Evolutionary conservation across 768 basidiomycete genomes (phyloP), one percentile per base, ranked within the genome.

Genomic region (Fomitopsis pulvina): DNA sequence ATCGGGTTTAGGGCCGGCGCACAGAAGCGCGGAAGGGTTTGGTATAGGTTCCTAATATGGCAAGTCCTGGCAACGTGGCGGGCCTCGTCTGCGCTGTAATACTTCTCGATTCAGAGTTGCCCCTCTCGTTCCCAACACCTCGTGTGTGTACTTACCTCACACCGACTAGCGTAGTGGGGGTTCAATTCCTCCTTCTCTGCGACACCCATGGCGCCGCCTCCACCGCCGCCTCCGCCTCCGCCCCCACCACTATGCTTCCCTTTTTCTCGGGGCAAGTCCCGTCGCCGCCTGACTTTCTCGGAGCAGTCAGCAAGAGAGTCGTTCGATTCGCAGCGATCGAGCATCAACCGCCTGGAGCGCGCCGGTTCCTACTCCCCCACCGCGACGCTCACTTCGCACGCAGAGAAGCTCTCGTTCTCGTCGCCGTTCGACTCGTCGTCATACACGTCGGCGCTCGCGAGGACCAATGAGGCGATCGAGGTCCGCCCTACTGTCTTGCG

Each of bases 341-440:
- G 59, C 48, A 56, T 60, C 48, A 49, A 51, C 41, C 63, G 60
- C 26, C 54, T 61, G n/a, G 56, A 56, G 37, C 56, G 57, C 28
- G 24, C 49, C 34, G 48, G 32, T 54, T 57, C 56, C 11, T 67
- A 57, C 54, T 68, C 67, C 4, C 64, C 67, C 20, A 67, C 64
- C n/a, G 60, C 65, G 11, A 68, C 67, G 20, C 58, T 68, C 45
- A 66, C 66, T n/a, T 66, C 65, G 14, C 55, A 55, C 27, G 57
- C 58, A 7, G 63, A 64, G 48, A 68, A 66, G 53, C 59, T 66
- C 41, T 56, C 60, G 16, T 66, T 68, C 57, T 51, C 57, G 25
- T 57, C 60, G n/a, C n/a, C n/a, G n/a, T n/a, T n/a, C 37, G 67
- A 68, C 48, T 56, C 62, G 18, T 62, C 65, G 51, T 57, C 57